These are phyloP conservation scores for Kodamaea kakaduensis DNA, from an alignment of 805 yeast genomes.

Conservation along the genomic window DNA sequence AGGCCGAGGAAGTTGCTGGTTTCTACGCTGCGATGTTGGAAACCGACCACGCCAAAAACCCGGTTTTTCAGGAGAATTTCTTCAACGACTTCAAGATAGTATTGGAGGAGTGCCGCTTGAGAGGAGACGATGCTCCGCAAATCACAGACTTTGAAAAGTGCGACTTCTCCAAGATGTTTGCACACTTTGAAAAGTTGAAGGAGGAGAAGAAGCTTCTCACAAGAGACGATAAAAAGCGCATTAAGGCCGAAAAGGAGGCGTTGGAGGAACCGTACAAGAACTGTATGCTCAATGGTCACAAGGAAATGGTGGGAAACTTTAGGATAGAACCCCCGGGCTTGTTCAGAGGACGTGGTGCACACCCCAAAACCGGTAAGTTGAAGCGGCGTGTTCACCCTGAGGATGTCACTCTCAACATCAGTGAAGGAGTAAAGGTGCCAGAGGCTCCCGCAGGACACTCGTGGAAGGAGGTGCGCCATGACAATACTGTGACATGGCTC, in stretches of 20 bases:
- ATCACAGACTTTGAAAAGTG: conserved; percentile 59
- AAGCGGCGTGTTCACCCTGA: conserved; percentile 87
- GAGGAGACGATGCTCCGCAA: conserved; percentile 25
- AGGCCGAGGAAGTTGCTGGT: conserved; percentile 96
- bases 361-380: conserved; percentile 90
- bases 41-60: conserved; percentile 84
- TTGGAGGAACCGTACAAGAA: conserved; percentile 77
- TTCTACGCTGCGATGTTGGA: conserved; percentile 86
- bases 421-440: conserved; percentile 70
- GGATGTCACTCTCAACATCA: conserved; percentile 79
- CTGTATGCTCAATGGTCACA: conserved; percentile 80
- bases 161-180: conserved; percentile 73
- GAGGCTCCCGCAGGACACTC: conserved; percentile 79
- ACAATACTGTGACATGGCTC: conserved; percentile 88
- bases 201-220: conserved; percentile 69
- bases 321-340: conserved; percentile 95
- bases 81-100: conserved; percentile 73
- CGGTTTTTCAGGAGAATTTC: conserved; percentile 82
- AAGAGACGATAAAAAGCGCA: conserved; percentile 67
- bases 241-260: conserved; percentile 69
- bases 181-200: conserved; percentile 63
- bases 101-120: conserved; percentile 64
- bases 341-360: conserved; percentile 95
- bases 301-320: conserved; percentile 90
- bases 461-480: conserved; percentile 90